Evolutionary conservation across 257 asterid species (phyloP).

Genomic region (Haberlea rhodopensis): DNA sequence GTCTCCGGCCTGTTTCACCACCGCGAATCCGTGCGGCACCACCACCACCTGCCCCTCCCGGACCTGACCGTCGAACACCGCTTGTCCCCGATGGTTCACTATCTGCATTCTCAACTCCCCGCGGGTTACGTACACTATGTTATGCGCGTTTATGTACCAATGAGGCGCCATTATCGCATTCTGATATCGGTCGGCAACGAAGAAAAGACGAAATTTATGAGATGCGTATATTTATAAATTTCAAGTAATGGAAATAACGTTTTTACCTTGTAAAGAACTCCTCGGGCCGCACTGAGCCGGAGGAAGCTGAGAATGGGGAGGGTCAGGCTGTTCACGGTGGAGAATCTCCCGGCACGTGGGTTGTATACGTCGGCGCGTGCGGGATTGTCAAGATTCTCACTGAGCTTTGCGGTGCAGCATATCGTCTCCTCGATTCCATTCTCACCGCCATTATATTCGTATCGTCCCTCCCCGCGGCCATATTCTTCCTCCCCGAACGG

Average conservation of each 20-base stretch:
- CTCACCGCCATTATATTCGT: neutral
- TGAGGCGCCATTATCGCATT: conserved; percentile 63
- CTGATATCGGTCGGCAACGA: conserved; percentile 38
- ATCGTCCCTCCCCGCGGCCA: conserved; percentile 11
- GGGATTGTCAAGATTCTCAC: conserved; percentile 45
- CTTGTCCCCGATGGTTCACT: conserved; percentile 61
- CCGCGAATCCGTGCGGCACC: conserved; percentile 65
- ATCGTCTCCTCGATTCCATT: conserved; percentile 76
- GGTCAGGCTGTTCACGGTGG: conserved; percentile 52
- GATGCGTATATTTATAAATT: too few species aligned
- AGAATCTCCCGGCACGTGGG: conserved; percentile 59
- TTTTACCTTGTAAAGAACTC: conserved; percentile 50
- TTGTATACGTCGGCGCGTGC: conserved; percentile 62
- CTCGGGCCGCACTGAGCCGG: conserved; percentile 59
- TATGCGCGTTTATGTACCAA: conserved; percentile 65
- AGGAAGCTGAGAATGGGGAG: conserved; percentile 61
- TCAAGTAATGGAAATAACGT: too few species aligned
- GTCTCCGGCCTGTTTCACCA: conserved; percentile 56
- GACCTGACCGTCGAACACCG: conserved; percentile 50
- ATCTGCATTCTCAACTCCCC: conserved; percentile 53
- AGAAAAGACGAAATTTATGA: neutral
- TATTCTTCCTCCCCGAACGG: conserved; percentile 29
- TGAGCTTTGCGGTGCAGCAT: conserved; percentile 46
- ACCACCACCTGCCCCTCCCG: conserved; percentile 52
- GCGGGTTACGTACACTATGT: conserved; percentile 42